A percentile compares a stretch with the other conserved stretches of the same genome.
phyloP scores from a whole-genome alignment of 164 flowering plant species.

The Saururus chinensis region DNA sequence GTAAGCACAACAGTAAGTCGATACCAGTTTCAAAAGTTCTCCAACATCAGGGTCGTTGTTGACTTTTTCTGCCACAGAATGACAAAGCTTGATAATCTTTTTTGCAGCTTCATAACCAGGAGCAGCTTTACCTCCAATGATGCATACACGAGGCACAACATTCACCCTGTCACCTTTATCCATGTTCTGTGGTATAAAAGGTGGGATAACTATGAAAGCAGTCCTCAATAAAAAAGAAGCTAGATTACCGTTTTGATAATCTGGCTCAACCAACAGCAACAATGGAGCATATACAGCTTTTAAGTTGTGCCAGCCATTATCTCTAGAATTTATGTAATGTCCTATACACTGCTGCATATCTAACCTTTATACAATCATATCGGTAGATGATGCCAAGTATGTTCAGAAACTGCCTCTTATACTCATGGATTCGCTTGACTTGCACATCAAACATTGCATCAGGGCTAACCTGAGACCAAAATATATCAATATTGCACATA shows the following conservation, averaged over 20 bases:
- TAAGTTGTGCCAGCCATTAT: neutral
- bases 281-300: neutral
- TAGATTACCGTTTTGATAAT: no score
- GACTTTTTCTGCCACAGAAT: constrained; percentile 44
- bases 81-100: constrained; percentile 43
- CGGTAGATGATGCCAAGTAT: constrained; percentile 37
- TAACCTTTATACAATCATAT: constrained; percentile 42
- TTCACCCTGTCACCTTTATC: constrained; percentile 22
- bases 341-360: neutral
- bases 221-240: neutral
- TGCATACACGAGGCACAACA: constrained; percentile 50
- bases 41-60: constrained; percentile 46
- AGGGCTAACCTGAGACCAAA: constrained; percentile 24
- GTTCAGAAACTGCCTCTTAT: constrained; percentile 45
- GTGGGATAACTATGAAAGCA: neutral
- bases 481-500: neutral
- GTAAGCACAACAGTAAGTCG: neutral
- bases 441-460: constrained; percentile 55
- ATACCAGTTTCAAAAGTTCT: constrained; percentile 44
- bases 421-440: constrained; percentile 44
- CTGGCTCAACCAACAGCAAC: neutral
- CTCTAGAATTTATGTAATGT: neutral
- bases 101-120: constrained; percentile 50
- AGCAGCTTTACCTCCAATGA: constrained; percentile 55
- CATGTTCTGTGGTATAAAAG: constrained; percentile 27